Base-by-base conservation (phyloP, 352 stramenopile species). In the Globisporangium polare region DNA sequence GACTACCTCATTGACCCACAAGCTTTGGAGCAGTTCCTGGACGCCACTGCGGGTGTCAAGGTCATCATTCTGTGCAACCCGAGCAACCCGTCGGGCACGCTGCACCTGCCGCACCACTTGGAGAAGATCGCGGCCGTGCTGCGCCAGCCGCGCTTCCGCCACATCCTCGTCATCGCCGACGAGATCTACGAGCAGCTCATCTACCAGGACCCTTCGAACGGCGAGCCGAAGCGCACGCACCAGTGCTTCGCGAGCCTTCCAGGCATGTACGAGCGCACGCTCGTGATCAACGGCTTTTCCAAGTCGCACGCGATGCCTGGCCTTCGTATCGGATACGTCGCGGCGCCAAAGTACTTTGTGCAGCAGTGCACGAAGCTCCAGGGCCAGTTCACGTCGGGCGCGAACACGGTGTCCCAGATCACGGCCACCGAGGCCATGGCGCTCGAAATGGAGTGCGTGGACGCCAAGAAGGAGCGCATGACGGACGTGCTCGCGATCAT, bases 251-350 rank as follows among this genome's bases (percentile, higher is more conserved):
- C 83, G 20, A 73, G 72, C 18, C 65, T 92, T 20, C 80, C 81
- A 1, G 80, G 67, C 47, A 97, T 99, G 88, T 96, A 91, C 67
- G 67, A 90, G 47, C 79, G 94, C 22, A 99, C 95, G 45, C 75
- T 98, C 37, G 89, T 96, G 20, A 72, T 99, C 29, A 99, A 99
- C 68, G 96, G 97, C 2, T 99, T 99, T 64, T 98, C 89, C 54
- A 99, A 99, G 81, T 92, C 88, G 31, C 90, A 98, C 68, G 96
- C 95, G 35, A 99, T 99, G 97, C 97, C 96, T 5, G 97, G 97
- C 35, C 92, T 98, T 37, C 78, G 96, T 58, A 80, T 99, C 33
- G 97, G 95, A 24, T 98, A 98, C 78, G 62, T 98, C 50, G 94
- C 86, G 17, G 80, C 74, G 0, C 80, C 84, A 2, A 80, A 80